Evolutionary conservation across 768 basidiomycete species (phyloP), one percentile per base, ranked within the genome.

Genomic region (Boletus sp.): DNA sequence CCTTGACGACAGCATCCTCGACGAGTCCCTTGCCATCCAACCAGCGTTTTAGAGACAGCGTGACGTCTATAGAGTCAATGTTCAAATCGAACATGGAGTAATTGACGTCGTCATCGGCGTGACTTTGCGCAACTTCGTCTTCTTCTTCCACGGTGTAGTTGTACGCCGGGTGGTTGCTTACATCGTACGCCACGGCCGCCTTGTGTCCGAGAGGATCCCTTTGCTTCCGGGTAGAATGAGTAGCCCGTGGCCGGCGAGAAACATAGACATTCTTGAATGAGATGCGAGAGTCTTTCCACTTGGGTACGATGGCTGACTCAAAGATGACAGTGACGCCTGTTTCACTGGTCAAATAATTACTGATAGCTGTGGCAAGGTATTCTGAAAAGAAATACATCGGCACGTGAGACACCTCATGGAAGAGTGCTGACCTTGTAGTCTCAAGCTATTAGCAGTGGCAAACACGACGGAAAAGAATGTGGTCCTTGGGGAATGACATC

Each of bases 181-280:
- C 80, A 63, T 91, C 90, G 62, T 91, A 90, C 3, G 86, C 85
- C 11, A 82, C 75, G 1, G 84, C 88, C 1, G 82, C 79, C 57
- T 75, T 72, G 55, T 87, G 81, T 30, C 72, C 81, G 15, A 70
- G 33, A n/a, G 51, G 62, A 15, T 58, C 65, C 9, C 33, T 63
- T 54, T 62, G 61, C 19, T 56, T 63, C 33, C 56, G 39, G 6
- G 51, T 35, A 14, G 58, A 50, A 9, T 64, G 30, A 6, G 62
- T 57, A 10, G 68, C 55, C 30, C 63, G 56, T 3, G 91, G 88
- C 6, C 93, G 80, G 10, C 93, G 85, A 23, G 93, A 95, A 43
- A 99, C 78, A 63, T 90, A 98, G 41, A 98, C 95, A 61, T 98
- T 97, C 69, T 93, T 93, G 80, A 99, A 96, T 0, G 94, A 94